These are phyloP conservation scores for Canavalia gladiata DNA, from an alignment of 306 rosid genomes.

Conservation along the genomic window DNA sequence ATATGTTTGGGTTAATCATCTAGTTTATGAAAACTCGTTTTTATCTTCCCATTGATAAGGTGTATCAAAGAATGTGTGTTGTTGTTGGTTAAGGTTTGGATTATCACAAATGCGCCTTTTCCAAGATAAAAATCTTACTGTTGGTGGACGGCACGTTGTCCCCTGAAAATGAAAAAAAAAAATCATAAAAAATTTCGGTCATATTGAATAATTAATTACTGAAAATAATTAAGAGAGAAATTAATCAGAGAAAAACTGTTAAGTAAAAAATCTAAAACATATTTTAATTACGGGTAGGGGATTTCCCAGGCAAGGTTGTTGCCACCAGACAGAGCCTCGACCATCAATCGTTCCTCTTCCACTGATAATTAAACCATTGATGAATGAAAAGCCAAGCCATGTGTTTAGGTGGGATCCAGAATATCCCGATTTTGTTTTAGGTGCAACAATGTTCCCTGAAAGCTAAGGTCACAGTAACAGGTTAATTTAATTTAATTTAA, in stretches of 20 bases:
- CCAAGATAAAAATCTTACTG: constrained; percentile 42
- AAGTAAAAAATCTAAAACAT: not conserved
- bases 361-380: constrained; percentile 53
- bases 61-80: not conserved
- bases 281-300: constrained; percentile 41
- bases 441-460: constrained; percentile 61
- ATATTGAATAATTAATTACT: not conserved
- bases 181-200: not conserved
- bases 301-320: constrained; percentile 57
- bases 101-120: constrained; percentile 8
- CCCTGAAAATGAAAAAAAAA: constrained; percentile 49
- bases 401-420: constrained; percentile 52
- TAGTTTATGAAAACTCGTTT: not conserved
- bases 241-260: not conserved
- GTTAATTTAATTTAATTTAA: not conserved
- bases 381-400: constrained; percentile 58
- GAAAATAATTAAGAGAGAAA: not conserved
- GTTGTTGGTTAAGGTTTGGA: not conserved
- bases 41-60: not conserved
- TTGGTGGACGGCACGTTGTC: constrained; percentile 57
- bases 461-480: constrained; percentile 41
- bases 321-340: constrained; percentile 64
- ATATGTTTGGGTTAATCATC: not conserved
- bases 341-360: constrained; percentile 60
- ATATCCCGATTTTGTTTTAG: constrained; percentile 51